Evolutionary conservation across 805 yeast genomes (phyloP), one percentile per base, ranked within the genome.

Genomic region (Teunomyces gatunensis): DNA sequence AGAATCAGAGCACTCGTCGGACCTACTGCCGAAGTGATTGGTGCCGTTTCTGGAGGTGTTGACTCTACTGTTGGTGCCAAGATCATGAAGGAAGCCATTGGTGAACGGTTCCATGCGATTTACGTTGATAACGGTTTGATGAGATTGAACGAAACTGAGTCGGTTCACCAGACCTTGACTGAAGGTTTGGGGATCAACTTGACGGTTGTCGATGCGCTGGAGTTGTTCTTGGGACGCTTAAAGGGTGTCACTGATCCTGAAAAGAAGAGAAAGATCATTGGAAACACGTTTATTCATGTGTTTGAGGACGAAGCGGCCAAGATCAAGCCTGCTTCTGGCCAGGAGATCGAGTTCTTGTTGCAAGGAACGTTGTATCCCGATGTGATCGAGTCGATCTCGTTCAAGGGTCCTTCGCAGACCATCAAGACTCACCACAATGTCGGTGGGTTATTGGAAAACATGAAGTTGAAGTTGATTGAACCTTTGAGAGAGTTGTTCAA

Each of bases 331-430:
- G 83, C 82, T 57, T 86, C 85, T 58, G 96, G 94, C 57, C 83
- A 86, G 56, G 96, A 90, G 61, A 86, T 94, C 58, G 96, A 94
- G 74, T 94, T 80, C 75, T 75, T 94, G 64, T 81, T 94, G 64
- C 99, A 94, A 77, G 99, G 99, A 62, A 94, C 99, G 46, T 76
- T 94, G 60, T 94, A 94, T 75, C 99, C 99, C 43, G 99, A 94
- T 73, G 99, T 94, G 50, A 94, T 94, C 62, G 99, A 94, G 80
- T 88, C 96, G 50, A 92, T 94, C 65, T 91, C 97, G 20, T 94
- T 94, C 87, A 94, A 94, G 79, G 99, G 99, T 54, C 99, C 99
- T 35, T 92, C 98, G 47, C 98, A 92, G 78, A 94, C 99, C 60
- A 94, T 94, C 77, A 94, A 94, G 80, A 92, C 99, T 55, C 99